Evolutionary conservation across 2,329 filamentous ascomycete species (phyloP).

Genomic region (Diaporthe sp.): DNA sequence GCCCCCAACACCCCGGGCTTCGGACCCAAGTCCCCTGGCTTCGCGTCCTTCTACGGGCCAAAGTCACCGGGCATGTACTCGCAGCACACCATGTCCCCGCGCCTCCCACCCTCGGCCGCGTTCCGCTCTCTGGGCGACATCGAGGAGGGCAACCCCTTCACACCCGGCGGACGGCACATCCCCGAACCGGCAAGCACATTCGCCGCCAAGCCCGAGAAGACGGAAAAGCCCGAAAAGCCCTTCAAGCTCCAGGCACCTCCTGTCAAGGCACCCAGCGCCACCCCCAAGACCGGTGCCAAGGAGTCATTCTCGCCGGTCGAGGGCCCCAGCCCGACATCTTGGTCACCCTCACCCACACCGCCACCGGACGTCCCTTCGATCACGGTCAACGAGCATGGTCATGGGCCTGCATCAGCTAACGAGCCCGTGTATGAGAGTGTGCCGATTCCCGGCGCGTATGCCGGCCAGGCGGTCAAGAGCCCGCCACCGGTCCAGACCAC

Average conservation of each 20-base stretch:
- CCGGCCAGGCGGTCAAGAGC: conserved; percentile 63
- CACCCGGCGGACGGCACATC: conserved; percentile 62
- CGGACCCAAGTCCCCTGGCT: conserved; percentile 73
- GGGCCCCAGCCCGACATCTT: conserved; percentile 40
- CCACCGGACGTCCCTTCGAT: conserved; percentile 49
- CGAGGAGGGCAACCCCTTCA: conserved; percentile 57
- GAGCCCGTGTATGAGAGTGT: conserved; percentile 88
- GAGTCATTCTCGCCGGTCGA: conserved; percentile 68
- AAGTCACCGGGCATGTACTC: conserved; percentile 51
- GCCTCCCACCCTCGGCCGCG: conserved; percentile 64
- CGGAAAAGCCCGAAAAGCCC: conserved; percentile 59
- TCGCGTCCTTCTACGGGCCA: conserved; percentile 43
- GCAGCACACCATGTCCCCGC: conserved; percentile 67
- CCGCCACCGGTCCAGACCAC: conserved; percentile 57
- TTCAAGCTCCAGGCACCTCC: conserved; percentile 92
- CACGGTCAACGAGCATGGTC: conserved; percentile 65
- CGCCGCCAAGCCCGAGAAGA: conserved; percentile 53
- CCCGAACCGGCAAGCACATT: conserved; percentile 74
- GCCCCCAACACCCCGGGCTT: conserved; percentile 96
- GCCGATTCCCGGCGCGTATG: conserved; percentile 88
- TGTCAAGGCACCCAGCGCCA: conserved; percentile 79
- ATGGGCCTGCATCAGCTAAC: conserved; percentile 75
- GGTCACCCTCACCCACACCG: conserved; percentile 42
- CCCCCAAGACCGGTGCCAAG: conserved; percentile 71
- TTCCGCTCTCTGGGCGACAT: conserved; percentile 58